Conservation (phyloP, 225 moss, liverwort and hornwort species). For the Lunularia cruciata region DNA sequence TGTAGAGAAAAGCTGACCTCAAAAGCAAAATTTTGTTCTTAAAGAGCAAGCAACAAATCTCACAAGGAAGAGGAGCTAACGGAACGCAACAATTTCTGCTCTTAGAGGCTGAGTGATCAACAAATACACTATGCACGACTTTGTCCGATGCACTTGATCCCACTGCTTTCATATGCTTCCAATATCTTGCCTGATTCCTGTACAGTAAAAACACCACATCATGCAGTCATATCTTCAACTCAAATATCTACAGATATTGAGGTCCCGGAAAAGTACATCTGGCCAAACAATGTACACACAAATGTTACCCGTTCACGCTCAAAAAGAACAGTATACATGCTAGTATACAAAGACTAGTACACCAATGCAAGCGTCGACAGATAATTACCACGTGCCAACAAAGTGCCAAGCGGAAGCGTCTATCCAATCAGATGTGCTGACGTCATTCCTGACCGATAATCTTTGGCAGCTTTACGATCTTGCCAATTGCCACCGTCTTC, state of each 20-base stretch:
- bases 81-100: conserved; percentile 3
- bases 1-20: neutral
- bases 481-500: conserved; percentile 94
- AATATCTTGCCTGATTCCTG: conserved; percentile 9
- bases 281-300: neutral
- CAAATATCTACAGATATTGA: neutral
- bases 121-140: conserved; percentile 3
- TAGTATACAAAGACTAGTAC: neutral
- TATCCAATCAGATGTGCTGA: conserved; percentile 55
- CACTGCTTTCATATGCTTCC: conserved; percentile 5
- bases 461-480: conserved; percentile 73
- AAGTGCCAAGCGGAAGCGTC: conserved; percentile 32
- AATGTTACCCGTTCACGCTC: neutral
- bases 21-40: conserved; percentile 16
- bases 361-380: too few species aligned
- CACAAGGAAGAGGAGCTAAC: neutral
- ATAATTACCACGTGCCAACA: conserved; percentile 48
- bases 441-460: conserved; percentile 67
- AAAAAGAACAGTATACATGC: neutral
- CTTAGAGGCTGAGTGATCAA: conserved; percentile 5
- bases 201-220: neutral
- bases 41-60: conserved; percentile 10
- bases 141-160: neutral
- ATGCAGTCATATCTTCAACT: neutral
- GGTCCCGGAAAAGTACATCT: neutral